These are phyloP conservation scores for Arthromyces matolae DNA, from an alignment of 768 basidiomycete species.

Conservation along the genomic window DNA sequence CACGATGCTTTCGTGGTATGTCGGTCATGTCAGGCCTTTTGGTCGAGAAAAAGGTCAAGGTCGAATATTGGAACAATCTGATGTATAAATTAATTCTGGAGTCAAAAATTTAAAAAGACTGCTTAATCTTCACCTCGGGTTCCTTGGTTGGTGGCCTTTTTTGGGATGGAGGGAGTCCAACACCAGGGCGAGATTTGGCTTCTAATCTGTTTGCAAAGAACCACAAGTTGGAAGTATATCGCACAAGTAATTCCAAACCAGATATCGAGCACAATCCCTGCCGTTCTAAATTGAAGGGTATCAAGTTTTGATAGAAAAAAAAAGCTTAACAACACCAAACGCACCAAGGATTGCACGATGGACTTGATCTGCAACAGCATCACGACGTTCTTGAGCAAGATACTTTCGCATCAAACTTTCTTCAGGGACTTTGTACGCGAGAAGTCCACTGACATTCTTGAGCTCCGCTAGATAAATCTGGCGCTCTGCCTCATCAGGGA, in stretches of 20 bases:
- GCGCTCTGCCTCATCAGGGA: slow-evolving; percentile 54
- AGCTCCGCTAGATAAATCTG: slow-evolving; percentile 67
- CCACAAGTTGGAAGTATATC: slow-evolving; percentile 66
- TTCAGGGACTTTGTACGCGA: slow-evolving; percentile 84
- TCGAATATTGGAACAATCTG: slow-evolving; percentile 52
- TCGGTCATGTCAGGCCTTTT: slow-evolving; percentile 36
- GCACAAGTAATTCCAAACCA: slow-evolving; percentile 57
- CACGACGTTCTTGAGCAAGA: slow-evolving; percentile 70
- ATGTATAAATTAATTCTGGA: neutral
- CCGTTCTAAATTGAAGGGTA: slow-evolving; percentile 38
- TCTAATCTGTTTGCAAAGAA: slow-evolving; percentile 47
- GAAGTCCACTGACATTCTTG: slow-evolving; percentile 65
- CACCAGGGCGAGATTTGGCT: slow-evolving; percentile 47
- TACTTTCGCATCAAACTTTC: slow-evolving; percentile 73
- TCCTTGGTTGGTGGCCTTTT: slow-evolving; percentile 22
- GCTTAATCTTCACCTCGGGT: slow-evolving; percentile 47
- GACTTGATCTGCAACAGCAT: slow-evolving; percentile 83
- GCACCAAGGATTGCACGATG: slow-evolving; percentile 81
- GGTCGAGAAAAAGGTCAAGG: slow-evolving; percentile 48
- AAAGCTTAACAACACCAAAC: slow-evolving; percentile 24
- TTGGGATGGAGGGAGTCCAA: slow-evolving; percentile 37
- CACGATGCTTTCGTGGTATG: too few species aligned
- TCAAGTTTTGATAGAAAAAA: neutral
- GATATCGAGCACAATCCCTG: slow-evolving; percentile 51
- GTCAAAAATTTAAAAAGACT: neutral